phyloP scores from a whole-genome alignment of 768 basidiomycete species.

The Lentinula guzmanii region DNA sequence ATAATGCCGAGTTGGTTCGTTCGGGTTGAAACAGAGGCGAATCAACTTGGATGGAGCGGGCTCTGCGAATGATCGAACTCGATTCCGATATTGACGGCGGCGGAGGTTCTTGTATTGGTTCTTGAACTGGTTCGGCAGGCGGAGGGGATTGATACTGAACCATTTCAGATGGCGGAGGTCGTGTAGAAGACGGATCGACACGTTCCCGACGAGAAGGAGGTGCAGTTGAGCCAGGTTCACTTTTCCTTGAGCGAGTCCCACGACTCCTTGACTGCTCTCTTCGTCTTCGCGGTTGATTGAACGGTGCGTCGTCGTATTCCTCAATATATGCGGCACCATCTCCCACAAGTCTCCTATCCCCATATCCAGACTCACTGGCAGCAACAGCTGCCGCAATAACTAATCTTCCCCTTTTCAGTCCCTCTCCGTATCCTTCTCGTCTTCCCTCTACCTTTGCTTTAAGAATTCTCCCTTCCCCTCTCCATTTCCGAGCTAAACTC shows the following conservation, averaged over 20 bases:
- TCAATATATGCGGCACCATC: conserved; percentile 8
- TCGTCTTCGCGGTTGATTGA: not conserved
- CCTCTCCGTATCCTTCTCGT: conserved; percentile 35
- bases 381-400: conserved; percentile 11
- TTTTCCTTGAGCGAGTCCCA: not conserved
- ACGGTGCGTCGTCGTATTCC: not conserved
- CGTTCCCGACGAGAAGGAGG: not conserved
- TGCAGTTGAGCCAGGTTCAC: not conserved
- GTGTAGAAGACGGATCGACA: not conserved
- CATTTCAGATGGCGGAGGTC: not conserved
- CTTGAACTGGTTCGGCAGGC: not conserved
- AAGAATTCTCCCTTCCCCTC: conserved; percentile 44
- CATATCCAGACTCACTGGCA: not conserved
- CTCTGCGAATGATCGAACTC: not conserved
- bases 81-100: not conserved
- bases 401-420: conserved; percentile 42
- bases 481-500: conserved; percentile 46
- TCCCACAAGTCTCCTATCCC: not conserved
- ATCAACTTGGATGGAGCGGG: conserved; percentile 3
- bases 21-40: not conserved
- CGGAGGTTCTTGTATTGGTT: not conserved
- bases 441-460: conserved; percentile 54
- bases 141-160: not conserved
- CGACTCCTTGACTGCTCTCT: not conserved
- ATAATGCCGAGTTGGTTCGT: not conserved